phyloP scores from a whole-genome alignment of 179 eudicot genomes.

The Carnegiea gigantea region DNA sequence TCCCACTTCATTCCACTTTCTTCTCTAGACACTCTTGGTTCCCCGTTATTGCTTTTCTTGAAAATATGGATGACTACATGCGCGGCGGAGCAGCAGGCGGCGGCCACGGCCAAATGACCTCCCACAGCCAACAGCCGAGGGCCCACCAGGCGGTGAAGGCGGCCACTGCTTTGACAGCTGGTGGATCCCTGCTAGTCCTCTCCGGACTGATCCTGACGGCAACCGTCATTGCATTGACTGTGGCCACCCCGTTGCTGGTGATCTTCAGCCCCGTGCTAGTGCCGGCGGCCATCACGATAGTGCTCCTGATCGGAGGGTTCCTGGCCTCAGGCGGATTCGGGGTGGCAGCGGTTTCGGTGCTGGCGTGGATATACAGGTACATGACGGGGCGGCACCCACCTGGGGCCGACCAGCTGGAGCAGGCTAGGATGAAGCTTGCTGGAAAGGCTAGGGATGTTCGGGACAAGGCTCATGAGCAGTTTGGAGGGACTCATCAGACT shows the following conservation, averaged over 20 bases:
- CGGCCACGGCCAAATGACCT: conserved; percentile 9
- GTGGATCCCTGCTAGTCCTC: conserved; percentile 51
- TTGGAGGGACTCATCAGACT: neutral
- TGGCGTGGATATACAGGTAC: conserved; percentile 53
- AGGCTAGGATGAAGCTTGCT: conserved; percentile 47
- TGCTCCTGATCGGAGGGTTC: conserved; percentile 36
- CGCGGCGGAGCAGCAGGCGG: conserved; percentile 3
- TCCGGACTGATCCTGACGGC: conserved; percentile 42
- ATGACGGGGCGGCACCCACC: conserved; percentile 51
- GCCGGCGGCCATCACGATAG: conserved; percentile 42
- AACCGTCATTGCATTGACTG: conserved; percentile 43
- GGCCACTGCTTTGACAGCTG: conserved; percentile 42
- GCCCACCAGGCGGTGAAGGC: conserved; percentile 49
- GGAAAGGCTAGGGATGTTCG: conserved; percentile 48
- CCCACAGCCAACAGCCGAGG: conserved; percentile 20
- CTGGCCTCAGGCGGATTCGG: conserved; percentile 54
- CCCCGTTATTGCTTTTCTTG: neutral
- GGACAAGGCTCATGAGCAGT: conserved; percentile 35
- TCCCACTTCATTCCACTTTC: neutral
- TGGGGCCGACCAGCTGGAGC: conserved; percentile 48
- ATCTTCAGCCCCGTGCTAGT: conserved; percentile 63
- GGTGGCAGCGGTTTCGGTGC: conserved; percentile 42
- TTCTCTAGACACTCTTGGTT: neutral
- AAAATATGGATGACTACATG: conserved; percentile 35
- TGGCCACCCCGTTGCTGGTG: conserved; percentile 48